Evolutionary conservation across 768 basidiomycete genomes (phyloP), one percentile per base, ranked within the genome.

Genomic region (Naganishia onofrii): DNA sequence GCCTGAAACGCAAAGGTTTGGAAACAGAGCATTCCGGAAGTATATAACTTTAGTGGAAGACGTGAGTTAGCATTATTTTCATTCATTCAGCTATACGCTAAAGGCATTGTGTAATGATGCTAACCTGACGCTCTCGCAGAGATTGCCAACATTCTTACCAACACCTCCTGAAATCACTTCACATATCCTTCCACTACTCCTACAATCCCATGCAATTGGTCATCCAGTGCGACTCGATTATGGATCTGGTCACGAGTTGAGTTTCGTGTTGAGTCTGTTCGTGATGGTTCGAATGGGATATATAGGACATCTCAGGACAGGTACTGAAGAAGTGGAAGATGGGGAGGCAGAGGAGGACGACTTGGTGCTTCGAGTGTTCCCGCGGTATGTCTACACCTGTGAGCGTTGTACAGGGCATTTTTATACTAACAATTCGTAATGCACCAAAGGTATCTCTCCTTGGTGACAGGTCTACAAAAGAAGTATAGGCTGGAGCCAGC

Each of bases 401-500:
- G n/a, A n/a, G n/a, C n/a, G n/a, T n/a, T n/a, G n/a, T n/a, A n/a
- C n/a, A n/a, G n/a, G n/a, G n/a, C n/a, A n/a, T n/a, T n/a, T n/a
- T 23, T n/a, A 42, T 8, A 17, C 34, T 26, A 3, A n/a, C 34
- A n/a, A 26, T 13, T 51, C 6, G 48, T 21, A 12, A 36, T 36
- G 23, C n/a, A 83, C 13, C 85, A 15, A 86, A 91, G 89, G 53
- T 99, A 99, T 78, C 82, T 93, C 52, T 84, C 85, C 38, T 84
- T 97, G 38, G 82, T 89, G 72, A 93, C 91, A 87, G 85, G 85
- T 68, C 84, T 97, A 19, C 94, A 98, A 74, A 93, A 91, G 3
- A 88, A 89, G 2, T 99, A 99, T 78, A 97, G 94, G 93, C 86
- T 97, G 0, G 95, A 99, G 79, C 94, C 95, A 3, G 95, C 95